Conservation (phyloP, 805 yeast species). For the Wickerhamomyces queroliae region DNA sequence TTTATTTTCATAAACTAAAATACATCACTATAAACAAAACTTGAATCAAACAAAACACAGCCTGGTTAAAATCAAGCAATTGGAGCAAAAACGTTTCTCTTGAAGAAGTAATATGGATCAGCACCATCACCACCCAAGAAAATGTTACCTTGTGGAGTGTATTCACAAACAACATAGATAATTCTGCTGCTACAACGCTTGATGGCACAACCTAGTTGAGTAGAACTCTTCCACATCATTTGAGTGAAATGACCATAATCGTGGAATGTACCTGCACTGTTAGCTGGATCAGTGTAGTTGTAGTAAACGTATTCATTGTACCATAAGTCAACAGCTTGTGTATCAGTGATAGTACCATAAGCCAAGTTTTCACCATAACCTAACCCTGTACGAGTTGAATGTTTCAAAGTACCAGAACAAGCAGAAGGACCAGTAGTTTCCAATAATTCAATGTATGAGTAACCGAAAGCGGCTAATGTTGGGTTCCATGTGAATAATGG, state of each 20-base stretch:
- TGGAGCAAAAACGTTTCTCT: constrained; percentile 38
- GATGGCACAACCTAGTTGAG: constrained; percentile 56
- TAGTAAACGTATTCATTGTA: constrained; percentile 57
- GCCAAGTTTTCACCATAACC: constrained; percentile 75
- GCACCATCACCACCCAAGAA: constrained; percentile 15
- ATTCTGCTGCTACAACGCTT: constrained; percentile 35
- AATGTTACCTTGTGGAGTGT: constrained; percentile 49
- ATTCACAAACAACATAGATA: constrained; percentile 63
- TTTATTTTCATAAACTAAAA: background rate
- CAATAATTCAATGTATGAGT: constrained; percentile 37
- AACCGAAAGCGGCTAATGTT: constrained; percentile 41
- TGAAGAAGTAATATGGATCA: constrained; percentile 33
- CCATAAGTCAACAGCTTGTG: constrained; percentile 61
- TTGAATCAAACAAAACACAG: background rate
- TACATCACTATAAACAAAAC: background rate
- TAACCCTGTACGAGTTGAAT: constrained; percentile 46
- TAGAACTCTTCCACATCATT: background rate
- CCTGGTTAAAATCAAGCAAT: background rate
- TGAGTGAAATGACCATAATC: constrained; percentile 75
- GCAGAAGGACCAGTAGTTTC: constrained; percentile 38
- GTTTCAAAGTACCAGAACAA: constrained; percentile 54
- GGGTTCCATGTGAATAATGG: constrained; percentile 44
- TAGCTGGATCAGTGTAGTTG: constrained; percentile 41
- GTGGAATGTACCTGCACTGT: constrained; percentile 35
- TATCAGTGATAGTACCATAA: constrained; percentile 42